These are phyloP conservation scores for Phoma sp. DNA, from an alignment of 2,329 filamentous ascomycete species.

Conservation along the genomic window DNA sequence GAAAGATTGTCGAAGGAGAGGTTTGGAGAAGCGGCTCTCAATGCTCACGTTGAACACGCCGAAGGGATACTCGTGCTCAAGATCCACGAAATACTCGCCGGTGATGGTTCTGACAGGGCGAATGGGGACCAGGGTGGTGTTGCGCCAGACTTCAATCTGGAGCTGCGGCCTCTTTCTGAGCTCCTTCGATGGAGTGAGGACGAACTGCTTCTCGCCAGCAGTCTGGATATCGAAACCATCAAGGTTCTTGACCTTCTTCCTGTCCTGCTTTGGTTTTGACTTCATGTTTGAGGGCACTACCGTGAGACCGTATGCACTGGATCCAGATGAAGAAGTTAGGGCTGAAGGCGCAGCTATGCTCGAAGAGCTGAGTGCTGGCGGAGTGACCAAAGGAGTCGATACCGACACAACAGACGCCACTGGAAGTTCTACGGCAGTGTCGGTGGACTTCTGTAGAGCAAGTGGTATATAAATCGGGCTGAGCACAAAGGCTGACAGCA, in stretches of 20 bases:
- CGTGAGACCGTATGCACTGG: slow-evolving; percentile 13
- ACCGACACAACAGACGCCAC: slow-evolving; percentile 1
- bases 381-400: neutral
- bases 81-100: slow-evolving; percentile 59
- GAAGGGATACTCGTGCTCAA: slow-evolving; percentile 57
- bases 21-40: slow-evolving; percentile 40
- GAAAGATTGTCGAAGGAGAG: slow-evolving; percentile 43
- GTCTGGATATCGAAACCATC: slow-evolving; percentile 59
- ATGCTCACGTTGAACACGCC: slow-evolving; percentile 58
- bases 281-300: slow-evolving; percentile 26
- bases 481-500: slow-evolving; percentile 26
- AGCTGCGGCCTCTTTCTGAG: slow-evolving; percentile 55
- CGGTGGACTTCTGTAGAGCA: slow-evolving; percentile 16
- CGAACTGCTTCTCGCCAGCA: slow-evolving; percentile 60
- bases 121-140: slow-evolving; percentile 51
- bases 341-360: slow-evolving; percentile 1
- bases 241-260: slow-evolving; percentile 35
- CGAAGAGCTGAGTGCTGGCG: slow-evolving; percentile 11
- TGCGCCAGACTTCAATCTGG: slow-evolving; percentile 56
- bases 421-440: slow-evolving; percentile 6
- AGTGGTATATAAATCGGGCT: slow-evolving; percentile 19
- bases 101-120: slow-evolving; percentile 58
- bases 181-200: slow-evolving; percentile 57
- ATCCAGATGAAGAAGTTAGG: slow-evolving; percentile 4
- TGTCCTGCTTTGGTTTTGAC: slow-evolving; percentile 12